Percentiles rank a stretch among this genome's conserved stretches.
Evolutionary conservation across 2,329 filamentous ascomycete genomes (phyloP).

Genomic region (Apiospora saccharicola): DNA sequence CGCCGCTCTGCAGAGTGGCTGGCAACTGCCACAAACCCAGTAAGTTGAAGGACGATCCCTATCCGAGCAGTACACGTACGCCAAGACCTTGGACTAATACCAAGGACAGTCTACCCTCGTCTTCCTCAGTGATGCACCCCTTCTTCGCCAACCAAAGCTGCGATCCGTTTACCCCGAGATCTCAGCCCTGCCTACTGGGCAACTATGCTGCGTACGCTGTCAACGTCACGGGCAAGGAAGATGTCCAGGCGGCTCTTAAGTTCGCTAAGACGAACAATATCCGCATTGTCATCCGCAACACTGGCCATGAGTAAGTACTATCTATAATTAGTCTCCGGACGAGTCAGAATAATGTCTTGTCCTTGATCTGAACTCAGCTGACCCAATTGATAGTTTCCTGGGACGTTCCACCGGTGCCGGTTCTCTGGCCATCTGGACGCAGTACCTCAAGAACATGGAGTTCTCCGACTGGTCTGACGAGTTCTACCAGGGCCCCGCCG

Average conservation of each 20-base stretch:
- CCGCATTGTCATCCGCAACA: conserved; percentile 52
- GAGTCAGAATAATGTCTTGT: no score
- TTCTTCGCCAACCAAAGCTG: conserved; percentile 42
- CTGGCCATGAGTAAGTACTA: conserved; percentile 49
- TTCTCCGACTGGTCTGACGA: conserved; percentile 35
- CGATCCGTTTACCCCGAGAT: conserved; percentile 51
- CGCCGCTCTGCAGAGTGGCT: conserved; percentile 39
- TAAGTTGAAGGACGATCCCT: conserved; percentile 32
- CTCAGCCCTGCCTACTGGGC: conserved; percentile 51
- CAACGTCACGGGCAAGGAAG: conserved; percentile 30
- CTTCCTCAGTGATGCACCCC: conserved; percentile 42
- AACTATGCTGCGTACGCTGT: conserved; percentile 44
- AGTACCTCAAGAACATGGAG: conserved; percentile 40
- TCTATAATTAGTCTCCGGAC: background rate
- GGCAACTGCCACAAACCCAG: conserved; percentile 36
- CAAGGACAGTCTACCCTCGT: conserved; percentile 35
- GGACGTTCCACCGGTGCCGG: conserved; percentile 42
- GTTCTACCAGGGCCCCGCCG: conserved; percentile 37
- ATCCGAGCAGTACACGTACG: conserved; percentile 31
- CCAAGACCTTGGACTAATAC: conserved; percentile 33
- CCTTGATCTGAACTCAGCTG: background rate
- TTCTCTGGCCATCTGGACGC: conserved; percentile 42
- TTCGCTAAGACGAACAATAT: conserved; percentile 47
- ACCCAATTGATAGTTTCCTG: conserved; percentile 37
- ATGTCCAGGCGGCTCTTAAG: conserved; percentile 34